These are phyloP conservation scores for Breynia disticha DNA, from an alignment of 441 rosid genomes.

Conservation along the genomic window DNA sequence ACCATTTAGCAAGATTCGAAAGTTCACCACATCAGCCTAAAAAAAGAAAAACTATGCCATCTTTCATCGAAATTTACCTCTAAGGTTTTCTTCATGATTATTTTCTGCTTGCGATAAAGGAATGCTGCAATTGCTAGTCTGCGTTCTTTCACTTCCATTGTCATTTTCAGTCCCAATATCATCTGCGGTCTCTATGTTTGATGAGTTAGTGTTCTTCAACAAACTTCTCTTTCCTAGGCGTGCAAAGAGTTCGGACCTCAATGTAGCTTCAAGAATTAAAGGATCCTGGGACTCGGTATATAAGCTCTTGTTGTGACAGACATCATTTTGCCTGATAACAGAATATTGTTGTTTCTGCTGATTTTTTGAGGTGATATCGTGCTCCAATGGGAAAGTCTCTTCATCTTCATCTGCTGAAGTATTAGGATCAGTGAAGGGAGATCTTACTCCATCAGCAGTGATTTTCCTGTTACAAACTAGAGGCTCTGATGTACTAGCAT, in stretches of 20 bases:
- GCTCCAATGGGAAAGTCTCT: conserved; percentile 47
- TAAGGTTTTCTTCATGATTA: conserved; percentile 28
- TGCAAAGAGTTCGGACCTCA: conserved; percentile 78
- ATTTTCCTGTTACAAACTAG: conserved; percentile 42
- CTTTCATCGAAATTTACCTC: conserved; percentile 32
- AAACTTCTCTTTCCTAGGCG: conserved; percentile 44
- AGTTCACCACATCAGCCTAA: neutral
- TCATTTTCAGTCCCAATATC: conserved; percentile 48
- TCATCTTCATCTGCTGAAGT: conserved; percentile 58
- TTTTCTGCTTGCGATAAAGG: conserved; percentile 36
- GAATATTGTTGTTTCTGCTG: conserved; percentile 27
- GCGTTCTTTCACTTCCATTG: conserved; percentile 55
- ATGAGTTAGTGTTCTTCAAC: conserved; percentile 32
- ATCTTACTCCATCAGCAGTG: conserved; percentile 35
- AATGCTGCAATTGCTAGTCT: conserved; percentile 37
- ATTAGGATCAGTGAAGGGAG: conserved; percentile 46
- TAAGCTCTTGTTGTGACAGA: conserved; percentile 13
- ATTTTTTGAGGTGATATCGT: conserved; percentile 30
- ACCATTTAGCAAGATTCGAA: neutral
- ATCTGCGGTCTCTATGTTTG: conserved; percentile 31
- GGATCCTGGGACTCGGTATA: conserved; percentile 37
- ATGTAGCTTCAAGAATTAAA: conserved; percentile 66
- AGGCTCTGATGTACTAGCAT: conserved; percentile 80
- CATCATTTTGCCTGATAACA: conserved; percentile 21
- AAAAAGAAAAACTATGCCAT: neutral